These are phyloP conservation scores for Odontarrhena argentea DNA, from an alignment of 345 rosid species.

Conservation along the genomic window DNA sequence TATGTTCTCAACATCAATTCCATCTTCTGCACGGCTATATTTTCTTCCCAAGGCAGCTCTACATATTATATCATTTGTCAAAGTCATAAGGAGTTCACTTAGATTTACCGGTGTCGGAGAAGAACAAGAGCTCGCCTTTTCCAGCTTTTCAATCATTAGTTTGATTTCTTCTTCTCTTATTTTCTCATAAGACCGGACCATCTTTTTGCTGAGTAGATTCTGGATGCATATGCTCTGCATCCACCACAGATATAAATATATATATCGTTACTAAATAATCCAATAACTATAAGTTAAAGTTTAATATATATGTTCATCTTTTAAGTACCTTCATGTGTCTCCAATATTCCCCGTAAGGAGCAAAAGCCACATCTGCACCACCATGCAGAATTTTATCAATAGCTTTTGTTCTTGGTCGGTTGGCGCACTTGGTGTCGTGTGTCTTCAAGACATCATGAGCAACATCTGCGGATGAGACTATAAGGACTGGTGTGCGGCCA, in stretches of 20 bases:
- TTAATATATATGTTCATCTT: not conserved
- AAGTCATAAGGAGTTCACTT: constrained; percentile 36
- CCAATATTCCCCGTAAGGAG: constrained; percentile 70
- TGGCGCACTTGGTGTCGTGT: constrained; percentile 48
- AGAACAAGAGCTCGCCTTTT: constrained; percentile 16
- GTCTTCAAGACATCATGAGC: constrained; percentile 55
- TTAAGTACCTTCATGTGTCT: constrained; percentile 46
- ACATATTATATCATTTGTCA: constrained; percentile 51
- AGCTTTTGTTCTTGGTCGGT: constrained; percentile 41
- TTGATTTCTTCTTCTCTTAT: constrained; percentile 55
- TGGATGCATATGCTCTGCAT: constrained; percentile 48
- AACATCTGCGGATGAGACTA: constrained; percentile 53
- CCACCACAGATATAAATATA: not conserved
- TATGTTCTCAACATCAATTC: constrained; percentile 40
- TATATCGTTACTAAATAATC: too few relatives aligned
- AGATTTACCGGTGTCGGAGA: constrained; percentile 40
- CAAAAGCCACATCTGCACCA: constrained; percentile 41
- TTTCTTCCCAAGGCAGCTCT: constrained; percentile 57
- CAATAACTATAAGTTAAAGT: too few relatives aligned
- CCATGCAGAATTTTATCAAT: constrained; percentile 39
- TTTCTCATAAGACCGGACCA: constrained; percentile 42
- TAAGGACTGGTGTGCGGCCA: constrained; percentile 44
- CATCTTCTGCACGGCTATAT: constrained; percentile 32
- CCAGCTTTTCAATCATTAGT: constrained; percentile 36
- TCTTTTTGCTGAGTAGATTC: constrained; percentile 49